These are phyloP conservation scores for Lyophyllum atratum DNA, from an alignment of 768 basidiomycete species.

Conservation along the genomic window DNA sequence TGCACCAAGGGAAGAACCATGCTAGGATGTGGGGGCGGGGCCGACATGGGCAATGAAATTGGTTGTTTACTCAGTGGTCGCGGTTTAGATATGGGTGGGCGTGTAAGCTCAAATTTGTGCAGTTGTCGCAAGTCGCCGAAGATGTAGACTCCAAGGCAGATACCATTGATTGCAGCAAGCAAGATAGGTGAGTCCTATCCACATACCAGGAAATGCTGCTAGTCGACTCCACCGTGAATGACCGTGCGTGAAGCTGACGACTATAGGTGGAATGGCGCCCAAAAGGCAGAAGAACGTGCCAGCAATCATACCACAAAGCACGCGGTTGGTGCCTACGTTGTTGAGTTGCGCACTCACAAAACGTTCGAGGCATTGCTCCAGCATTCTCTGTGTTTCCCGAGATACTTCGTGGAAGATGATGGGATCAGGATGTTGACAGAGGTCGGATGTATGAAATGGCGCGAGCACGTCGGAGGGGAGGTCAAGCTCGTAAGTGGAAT, in stretches of 20 bases:
- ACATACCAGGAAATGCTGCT: constrained; percentile 64
- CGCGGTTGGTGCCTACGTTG: constrained; percentile 71
- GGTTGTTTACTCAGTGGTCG: constrained; percentile 33
- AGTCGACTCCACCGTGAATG: constrained; percentile 60
- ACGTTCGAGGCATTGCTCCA: constrained; percentile 62
- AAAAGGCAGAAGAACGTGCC: constrained; percentile 52
- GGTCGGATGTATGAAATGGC: constrained; percentile 50
- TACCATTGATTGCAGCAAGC: constrained; percentile 65
- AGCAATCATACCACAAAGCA: constrained; percentile 68
- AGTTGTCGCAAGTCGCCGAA: constrained; percentile 82
- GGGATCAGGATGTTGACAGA: constrained; percentile 62
- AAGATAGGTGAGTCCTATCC: constrained; percentile 68
- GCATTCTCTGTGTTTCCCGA: constrained; percentile 55
- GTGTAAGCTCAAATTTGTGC: constrained; percentile 74
- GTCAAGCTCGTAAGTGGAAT: constrained; percentile 70
- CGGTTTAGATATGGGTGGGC: constrained; percentile 63
- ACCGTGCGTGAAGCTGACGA: constrained; percentile 45
- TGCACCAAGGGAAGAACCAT: constrained; percentile 17
- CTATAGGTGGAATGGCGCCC: constrained; percentile 50
- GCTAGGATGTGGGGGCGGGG: constrained; percentile 18
- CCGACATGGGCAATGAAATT: constrained; percentile 22
- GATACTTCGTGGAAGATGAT: constrained; percentile 61
- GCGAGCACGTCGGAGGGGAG: constrained; percentile 67
- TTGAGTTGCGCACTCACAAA: constrained; percentile 72
- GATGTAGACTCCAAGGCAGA: constrained; percentile 77